phyloP scores from a whole-genome alignment of 116 monocot genomes.

The Iris pallida region DNA sequence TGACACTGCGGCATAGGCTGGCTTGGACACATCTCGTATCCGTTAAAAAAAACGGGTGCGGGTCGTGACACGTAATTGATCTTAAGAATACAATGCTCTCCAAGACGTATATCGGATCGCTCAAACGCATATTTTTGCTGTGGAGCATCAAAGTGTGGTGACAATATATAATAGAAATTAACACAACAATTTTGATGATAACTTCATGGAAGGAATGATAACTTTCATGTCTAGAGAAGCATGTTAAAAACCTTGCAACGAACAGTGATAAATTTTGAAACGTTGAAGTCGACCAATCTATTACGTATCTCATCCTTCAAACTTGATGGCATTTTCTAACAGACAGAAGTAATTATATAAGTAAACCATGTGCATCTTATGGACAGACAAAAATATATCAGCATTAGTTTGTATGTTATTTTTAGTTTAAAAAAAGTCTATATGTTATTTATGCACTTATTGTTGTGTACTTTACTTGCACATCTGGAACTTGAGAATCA shows the following conservation, averaged over 20 bases:
- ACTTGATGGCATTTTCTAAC: constrained; percentile 73
- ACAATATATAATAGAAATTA: background rate
- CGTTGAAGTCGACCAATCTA: constrained; percentile 61
- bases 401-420: background rate
- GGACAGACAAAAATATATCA: background rate
- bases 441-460: background rate
- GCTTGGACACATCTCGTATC: too few species aligned
- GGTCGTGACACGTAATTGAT: too few species aligned
- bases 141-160: background rate
- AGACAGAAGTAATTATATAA: constrained; percentile 10
- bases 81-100: constrained; percentile 87
- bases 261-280: constrained; percentile 72
- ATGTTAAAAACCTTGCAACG: constrained; percentile 75
- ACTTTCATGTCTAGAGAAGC: background rate
- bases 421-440: background rate
- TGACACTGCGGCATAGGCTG: too few species aligned
- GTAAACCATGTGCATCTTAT: too few species aligned
- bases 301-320: constrained; percentile 78
- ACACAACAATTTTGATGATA: background rate
- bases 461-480: constrained; percentile 54
- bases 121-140: constrained; percentile 95
- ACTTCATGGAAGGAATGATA: background rate
- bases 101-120: constrained; percentile 62
- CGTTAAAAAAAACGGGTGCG: too few species aligned
- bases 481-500: constrained; percentile 16